These are phyloP conservation scores for Westerdykella ornata DNA, from an alignment of 2,329 filamentous ascomycete genomes.

Conservation along the genomic window DNA sequence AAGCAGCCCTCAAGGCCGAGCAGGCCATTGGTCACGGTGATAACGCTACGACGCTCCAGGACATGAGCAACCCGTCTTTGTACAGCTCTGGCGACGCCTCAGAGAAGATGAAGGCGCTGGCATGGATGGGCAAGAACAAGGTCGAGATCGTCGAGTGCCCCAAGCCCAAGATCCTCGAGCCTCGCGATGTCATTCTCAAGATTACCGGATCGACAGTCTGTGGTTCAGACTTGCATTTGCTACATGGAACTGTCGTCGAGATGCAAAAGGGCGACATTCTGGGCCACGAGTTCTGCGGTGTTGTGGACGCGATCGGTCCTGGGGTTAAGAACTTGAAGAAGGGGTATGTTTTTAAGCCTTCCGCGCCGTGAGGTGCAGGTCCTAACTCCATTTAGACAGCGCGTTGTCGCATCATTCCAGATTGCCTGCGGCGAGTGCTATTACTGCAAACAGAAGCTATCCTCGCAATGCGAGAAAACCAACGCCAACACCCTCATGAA, in stretches of 20 bases:
- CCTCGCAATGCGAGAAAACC: constrained; percentile 72
- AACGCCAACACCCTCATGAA: constrained; percentile 66
- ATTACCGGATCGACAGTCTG: constrained; percentile 62
- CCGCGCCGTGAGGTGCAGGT: neutral
- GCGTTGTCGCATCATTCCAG: constrained; percentile 81
- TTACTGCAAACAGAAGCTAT: constrained; percentile 72
- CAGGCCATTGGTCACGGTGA: constrained; percentile 61
- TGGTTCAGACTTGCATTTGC: constrained; percentile 55
- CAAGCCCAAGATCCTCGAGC: constrained; percentile 66
- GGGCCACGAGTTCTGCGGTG: constrained; percentile 48
- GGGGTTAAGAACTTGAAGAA: constrained; percentile 41
- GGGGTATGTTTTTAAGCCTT: constrained; percentile 24
- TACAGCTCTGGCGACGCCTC: constrained; percentile 40
- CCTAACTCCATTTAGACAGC: constrained; percentile 33
- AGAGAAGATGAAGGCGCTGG: constrained; percentile 70
- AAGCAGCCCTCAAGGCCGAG: constrained; percentile 58
- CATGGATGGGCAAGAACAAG: constrained; percentile 75
- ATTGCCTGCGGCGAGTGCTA: constrained; percentile 66
- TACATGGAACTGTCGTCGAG: constrained; percentile 45
- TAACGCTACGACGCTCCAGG: constrained; percentile 59
- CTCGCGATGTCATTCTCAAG: constrained; percentile 70
- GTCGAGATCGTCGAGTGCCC: constrained; percentile 64
- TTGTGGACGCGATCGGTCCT: constrained; percentile 44
- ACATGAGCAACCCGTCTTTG: constrained; percentile 58
- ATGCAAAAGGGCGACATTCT: constrained; percentile 48